Evolutionary conservation across 768 basidiomycete genomes (phyloP), one percentile per base, ranked within the genome.

Genomic region (Pseudohyphozyma bogoriensis): DNA sequence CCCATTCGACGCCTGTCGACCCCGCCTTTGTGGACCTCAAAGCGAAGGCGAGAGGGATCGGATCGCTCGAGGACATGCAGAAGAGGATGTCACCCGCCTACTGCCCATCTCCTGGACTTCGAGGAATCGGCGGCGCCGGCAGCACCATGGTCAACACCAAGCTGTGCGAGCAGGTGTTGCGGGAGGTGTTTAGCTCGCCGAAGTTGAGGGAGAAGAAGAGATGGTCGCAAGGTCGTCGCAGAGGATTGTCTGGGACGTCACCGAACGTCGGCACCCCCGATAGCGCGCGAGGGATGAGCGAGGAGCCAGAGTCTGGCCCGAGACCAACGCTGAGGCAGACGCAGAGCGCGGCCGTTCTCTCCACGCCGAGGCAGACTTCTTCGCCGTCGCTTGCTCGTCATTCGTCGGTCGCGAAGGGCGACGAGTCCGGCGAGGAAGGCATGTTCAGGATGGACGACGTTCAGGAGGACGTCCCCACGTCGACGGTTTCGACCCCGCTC

Each of bases 131-230:
- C n/a, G n/a, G n/a, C n/a, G n/a, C n/a, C n/a, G 93, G 93, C 2
- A 89, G 87, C 18, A 97, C 95, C 8, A 81, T 84, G 55, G 91
- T 96, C 61, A 97, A 99, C 73, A 89, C 86, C 40, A 87, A 83
- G 72, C 77, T 99, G 59, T 92, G 91, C 74, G 91, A 97, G 70
- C 90, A 93, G 68, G 89, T 99, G 49, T 93, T 99, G 72, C 86
- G 82, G 62, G 86, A 87, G 22, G 83, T 97, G 35, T 77, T 96
- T 63, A 82, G 84, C 40, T 64, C 64, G 26, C 69, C 69, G 13
- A 65, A 63, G 54, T 56, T 69, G 29, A 49, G 51, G 79, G 87
- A 59, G 59, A 79, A 80, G 40, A 80, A 81, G 65, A 54, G 72
- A 45, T 53, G 58, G 32, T 65, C 72, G 71, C 62, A 63, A 39